phyloP scores from a whole-genome alignment of 352 stramenopile species.

The Blastocystis sp. region DNA sequence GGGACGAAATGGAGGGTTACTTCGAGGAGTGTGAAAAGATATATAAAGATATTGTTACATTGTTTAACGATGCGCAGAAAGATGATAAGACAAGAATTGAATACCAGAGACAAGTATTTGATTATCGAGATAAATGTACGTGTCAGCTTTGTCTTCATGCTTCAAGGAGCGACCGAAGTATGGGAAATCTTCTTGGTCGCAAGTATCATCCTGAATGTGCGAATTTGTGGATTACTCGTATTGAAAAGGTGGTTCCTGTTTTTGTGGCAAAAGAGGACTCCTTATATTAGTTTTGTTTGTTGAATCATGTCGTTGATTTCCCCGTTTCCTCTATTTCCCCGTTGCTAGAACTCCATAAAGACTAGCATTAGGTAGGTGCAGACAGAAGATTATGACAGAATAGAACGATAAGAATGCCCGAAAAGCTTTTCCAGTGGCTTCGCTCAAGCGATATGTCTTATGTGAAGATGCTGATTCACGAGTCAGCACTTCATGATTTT shows the following conservation, averaged over 20 bases:
- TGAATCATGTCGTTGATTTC: neutral
- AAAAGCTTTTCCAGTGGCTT: conserved; percentile 80
- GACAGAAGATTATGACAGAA: neutral
- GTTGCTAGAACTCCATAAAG: neutral
- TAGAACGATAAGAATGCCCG: conserved; percentile 38
- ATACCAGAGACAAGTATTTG: conserved; percentile 6
- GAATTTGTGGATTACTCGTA: conserved; percentile 24
- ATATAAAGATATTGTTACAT: conserved; percentile 39
- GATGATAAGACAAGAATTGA: neutral
- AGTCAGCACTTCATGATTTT: conserved; percentile 92
- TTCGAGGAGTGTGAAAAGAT: neutral
- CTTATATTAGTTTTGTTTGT: conserved; percentile 11
- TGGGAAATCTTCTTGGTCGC: neutral
- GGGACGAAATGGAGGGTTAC: conserved; percentile 28
- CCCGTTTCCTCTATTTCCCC: neutral
- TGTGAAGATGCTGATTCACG: conserved; percentile 95
- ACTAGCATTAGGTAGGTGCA: neutral
- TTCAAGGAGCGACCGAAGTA: neutral
- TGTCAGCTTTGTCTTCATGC: conserved; percentile 49
- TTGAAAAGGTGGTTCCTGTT: conserved; percentile 31
- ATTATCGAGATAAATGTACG: neutral
- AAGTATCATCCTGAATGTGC: conserved; percentile 56
- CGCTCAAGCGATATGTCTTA: conserved; percentile 98
- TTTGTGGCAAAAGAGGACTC: conserved; percentile 53
- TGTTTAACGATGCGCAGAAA: conserved; percentile 5